Base-by-base conservation (phyloP, 331 rosid species). In the Cucumis variabilis region DNA sequence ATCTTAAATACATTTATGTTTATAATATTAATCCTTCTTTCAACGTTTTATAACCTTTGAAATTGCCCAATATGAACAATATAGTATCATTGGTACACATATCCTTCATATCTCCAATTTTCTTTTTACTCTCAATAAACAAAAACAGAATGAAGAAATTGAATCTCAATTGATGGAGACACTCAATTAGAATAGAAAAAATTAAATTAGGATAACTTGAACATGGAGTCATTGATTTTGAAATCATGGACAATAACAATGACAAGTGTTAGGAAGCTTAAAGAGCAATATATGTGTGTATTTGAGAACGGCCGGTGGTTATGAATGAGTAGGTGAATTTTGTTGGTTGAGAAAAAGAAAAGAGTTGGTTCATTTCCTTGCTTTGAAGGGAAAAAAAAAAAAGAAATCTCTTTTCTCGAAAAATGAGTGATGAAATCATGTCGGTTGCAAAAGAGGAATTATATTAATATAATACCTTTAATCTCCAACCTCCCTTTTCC, bases 341-440 rank as follows among this genome's bases (percentile, higher is more conserved):
- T 46, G 84, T 80, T 9, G 84, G 84, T 53, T 53, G 25, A 25
- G 46, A 27, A 24, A 25, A 13, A 16, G 63, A 71, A 13, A 44
- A 73, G 63, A 48, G 83, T 77, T 80, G n/a, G 69, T 80, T 27
- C 37, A 80, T 53, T 55, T 28, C 69, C 67, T 80, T 80, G 84
- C 84, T 80, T 80, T 80, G 48, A 80, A 80, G 84, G 84, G 48
- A 79, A 53, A 80, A 79, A 75, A 75, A 41, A 44, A 7, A 41
- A 41, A 44, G 67, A 53, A 17, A 20, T 27, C 84, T 5, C 53
- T 16, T 25, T 81, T 58, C 30, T 28, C 21, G 21, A 60, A 27
- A 80, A 30, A 20, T 81, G 53, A 58, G 71, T 30, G 71, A 81
- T 30, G 70, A 55, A 80, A 80, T 80, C 25, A 80, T 80, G 25